Evolutionary conservation across 202 grass and related monocot species (phyloP).

Genomic region (Zoysia matrella): DNA sequence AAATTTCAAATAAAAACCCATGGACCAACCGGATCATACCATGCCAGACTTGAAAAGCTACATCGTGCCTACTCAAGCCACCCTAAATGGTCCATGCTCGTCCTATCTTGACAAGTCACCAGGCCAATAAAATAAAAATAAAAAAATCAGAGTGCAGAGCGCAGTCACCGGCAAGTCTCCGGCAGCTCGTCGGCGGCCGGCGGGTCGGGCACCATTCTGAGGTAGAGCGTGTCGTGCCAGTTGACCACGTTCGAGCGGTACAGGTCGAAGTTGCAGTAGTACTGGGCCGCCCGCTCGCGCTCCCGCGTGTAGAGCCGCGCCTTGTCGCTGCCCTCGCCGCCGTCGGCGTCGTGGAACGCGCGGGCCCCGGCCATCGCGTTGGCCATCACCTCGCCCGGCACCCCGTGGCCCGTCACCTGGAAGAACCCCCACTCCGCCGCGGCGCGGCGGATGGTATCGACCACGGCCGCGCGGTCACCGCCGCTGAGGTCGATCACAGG

Average conservation of each 20-base stretch:
- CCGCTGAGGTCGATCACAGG: conserved; percentile 52
- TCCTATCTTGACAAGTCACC: no score
- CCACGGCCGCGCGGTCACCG: conserved; percentile 12
- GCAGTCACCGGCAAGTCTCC: conserved; percentile 48
- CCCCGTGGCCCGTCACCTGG: conserved; percentile 57
- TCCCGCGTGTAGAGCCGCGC: conserved; percentile 65
- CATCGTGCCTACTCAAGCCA: no score
- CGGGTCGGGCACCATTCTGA: conserved; percentile 62
- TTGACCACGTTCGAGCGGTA: conserved; percentile 57
- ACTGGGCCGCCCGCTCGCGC: conserved; percentile 37
- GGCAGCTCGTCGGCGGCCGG: conserved; percentile 47
- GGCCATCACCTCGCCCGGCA: conserved; percentile 18
- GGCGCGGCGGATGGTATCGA: conserved; percentile 33
- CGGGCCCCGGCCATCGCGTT: conserved; percentile 12
- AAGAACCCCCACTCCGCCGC: conserved; percentile 60
- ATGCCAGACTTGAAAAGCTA: no score
- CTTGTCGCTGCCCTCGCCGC: conserved; percentile 55
- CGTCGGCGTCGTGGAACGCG: conserved; percentile 52
- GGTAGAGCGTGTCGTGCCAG: conserved; percentile 71
- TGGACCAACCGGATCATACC: no score
- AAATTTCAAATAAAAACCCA: no score
- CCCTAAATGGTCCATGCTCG: no score
- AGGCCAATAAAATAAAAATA: no score
- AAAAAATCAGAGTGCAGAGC: not conserved
- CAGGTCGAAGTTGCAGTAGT: conserved; percentile 71